Percentiles rank a stretch among this genome's conserved stretches.
Conservation (phyloP, 352 stramenopile genomes). For the Globisporangium mamillatum region DNA sequence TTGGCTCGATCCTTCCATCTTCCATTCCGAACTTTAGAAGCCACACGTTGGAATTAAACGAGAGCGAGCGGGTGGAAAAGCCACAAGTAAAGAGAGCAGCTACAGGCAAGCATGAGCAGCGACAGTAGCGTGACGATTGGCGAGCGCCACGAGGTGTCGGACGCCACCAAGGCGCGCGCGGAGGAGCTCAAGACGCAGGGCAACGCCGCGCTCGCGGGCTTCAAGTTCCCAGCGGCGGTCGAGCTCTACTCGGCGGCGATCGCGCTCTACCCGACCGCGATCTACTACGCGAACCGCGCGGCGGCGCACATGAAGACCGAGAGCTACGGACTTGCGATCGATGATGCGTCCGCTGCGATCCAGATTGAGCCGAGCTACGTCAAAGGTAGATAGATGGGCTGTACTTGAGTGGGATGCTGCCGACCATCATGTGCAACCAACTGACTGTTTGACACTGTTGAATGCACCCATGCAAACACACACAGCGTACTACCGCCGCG, state of each 20-base stretch:
- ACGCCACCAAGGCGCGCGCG: conserved; percentile 57
- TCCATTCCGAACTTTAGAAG: conserved; percentile 6
- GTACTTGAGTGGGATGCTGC: neutral
- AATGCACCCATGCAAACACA: conserved; percentile 4
- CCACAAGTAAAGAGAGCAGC: conserved; percentile 8
- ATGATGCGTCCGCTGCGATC: conserved; percentile 95
- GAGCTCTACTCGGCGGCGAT: conserved; percentile 91
- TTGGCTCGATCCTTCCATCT: conserved; percentile 5
- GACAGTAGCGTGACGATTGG: conserved; percentile 40
- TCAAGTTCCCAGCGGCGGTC: conserved; percentile 78
- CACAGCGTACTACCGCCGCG: conserved; percentile 95
- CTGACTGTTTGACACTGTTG: neutral
- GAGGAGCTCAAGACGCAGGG: conserved; percentile 83
- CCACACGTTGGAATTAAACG: conserved; percentile 5
- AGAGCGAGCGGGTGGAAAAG: neutral
- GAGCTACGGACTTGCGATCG: conserved; percentile 97
- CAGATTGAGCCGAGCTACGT: conserved; percentile 93
- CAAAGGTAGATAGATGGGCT: conserved; percentile 76
- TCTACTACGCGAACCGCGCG: conserved; percentile 94
- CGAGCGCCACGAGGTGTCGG: conserved; percentile 53
- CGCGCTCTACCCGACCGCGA: conserved; percentile 81
- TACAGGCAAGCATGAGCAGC: conserved; percentile 27
- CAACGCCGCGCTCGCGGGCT: conserved; percentile 79
- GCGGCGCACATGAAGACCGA: conserved; percentile 98
- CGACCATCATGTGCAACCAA: neutral